Conservation (phyloP, 495 filamentous ascomycete species). For the Penicillium verhagenii region DNA sequence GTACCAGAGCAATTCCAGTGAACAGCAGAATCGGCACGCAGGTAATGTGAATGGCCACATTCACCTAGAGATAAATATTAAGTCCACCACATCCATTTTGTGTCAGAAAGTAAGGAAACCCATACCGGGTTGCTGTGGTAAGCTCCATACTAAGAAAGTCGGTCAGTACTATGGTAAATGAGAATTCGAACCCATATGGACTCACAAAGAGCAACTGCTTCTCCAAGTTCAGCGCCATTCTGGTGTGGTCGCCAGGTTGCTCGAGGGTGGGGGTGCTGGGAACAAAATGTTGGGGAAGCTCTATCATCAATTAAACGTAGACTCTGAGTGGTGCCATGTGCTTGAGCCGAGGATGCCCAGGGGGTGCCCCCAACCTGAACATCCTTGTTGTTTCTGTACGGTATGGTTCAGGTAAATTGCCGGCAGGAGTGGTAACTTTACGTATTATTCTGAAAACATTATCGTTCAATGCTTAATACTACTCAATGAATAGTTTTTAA, state of each 20-base stretch:
- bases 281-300: slow-evolving; percentile 12
- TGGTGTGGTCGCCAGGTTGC: slow-evolving; percentile 7
- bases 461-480: too few relatives aligned
- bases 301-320: slow-evolving; percentile 19
- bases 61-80: slow-evolving; percentile 52
- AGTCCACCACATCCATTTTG: neutral
- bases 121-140: slow-evolving; percentile 85
- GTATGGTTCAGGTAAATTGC: neutral
- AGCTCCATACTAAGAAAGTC: slow-evolving; percentile 74
- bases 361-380: too few relatives aligned
- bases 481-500: too few relatives aligned
- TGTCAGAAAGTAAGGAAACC: neutral
- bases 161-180: slow-evolving; percentile 14
- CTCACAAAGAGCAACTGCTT: slow-evolving; percentile 78
- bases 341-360: slow-evolving; percentile 12
- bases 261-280: slow-evolving; percentile 3
- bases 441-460: neutral
- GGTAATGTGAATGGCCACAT: slow-evolving; percentile 84
- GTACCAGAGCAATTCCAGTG: slow-evolving; percentile 76
- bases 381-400: slow-evolving; percentile 10
- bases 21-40: slow-evolving; percentile 86
- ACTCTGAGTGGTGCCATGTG: slow-evolving; percentile 21
- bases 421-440: neutral
- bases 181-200: slow-evolving; percentile 1
- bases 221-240: slow-evolving; percentile 75